Evolutionary conservation across 306 rosid species (phyloP).

Genomic region (Mucuna pruriens): DNA sequence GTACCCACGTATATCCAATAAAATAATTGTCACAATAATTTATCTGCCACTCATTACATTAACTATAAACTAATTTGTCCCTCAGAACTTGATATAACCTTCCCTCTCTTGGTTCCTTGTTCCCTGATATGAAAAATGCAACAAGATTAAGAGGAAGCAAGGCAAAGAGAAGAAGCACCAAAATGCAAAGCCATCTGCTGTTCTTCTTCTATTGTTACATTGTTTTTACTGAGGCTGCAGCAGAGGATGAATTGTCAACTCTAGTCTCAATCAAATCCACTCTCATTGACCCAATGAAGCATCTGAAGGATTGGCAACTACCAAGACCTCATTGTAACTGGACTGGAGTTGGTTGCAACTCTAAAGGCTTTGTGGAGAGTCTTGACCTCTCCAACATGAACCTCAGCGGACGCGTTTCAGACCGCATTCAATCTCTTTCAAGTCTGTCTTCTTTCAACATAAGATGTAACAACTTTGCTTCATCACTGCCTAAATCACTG

Average conservation of each 20-base stretch:
- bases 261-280: conserved; percentile 63
- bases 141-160: conserved; percentile 46
- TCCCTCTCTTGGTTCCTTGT: conserved; percentile 36
- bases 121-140: conserved; percentile 47
- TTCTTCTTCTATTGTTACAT: conserved; percentile 63
- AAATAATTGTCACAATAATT: conserved; percentile 37
- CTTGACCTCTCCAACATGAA: conserved; percentile 87
- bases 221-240: conserved; percentile 43
- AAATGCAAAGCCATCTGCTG: conserved; percentile 52
- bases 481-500: conserved; percentile 63
- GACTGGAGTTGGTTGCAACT: conserved; percentile 80
- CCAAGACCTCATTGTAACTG: conserved; percentile 67
- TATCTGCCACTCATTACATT: conserved; percentile 26
- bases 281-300: conserved; percentile 59
- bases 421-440: conserved; percentile 58
- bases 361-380: conserved; percentile 59
- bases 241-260: conserved; percentile 57
- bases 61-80: conserved; percentile 42
- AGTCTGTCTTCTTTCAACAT: conserved; percentile 63
- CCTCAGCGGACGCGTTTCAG: conserved; percentile 68
- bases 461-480: conserved; percentile 63
- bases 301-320: conserved; percentile 64
- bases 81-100: conserved; percentile 39
- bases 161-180: conserved; percentile 41
- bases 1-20: conserved; percentile 63